phyloP scores from a whole-genome alignment of 495 filamentous ascomycete genomes.

The Penicillium daleae region DNA sequence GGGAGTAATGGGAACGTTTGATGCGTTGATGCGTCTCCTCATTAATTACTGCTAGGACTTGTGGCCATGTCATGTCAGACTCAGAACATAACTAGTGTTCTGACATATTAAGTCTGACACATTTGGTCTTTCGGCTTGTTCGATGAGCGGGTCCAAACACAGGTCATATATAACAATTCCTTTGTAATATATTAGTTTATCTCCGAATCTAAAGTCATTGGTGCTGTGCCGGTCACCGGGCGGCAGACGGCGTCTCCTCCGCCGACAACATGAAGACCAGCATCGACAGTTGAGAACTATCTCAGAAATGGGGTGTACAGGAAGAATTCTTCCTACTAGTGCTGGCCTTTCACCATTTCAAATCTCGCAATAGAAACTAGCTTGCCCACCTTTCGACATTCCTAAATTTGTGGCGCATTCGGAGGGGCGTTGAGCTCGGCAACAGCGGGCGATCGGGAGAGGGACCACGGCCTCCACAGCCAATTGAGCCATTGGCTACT shows the following conservation, averaged over 20 bases:
- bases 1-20: background rate
- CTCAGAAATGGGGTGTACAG: background rate
- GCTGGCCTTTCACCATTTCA: background rate
- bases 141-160: no score
- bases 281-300: background rate
- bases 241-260: constrained; percentile 2
- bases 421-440: constrained; percentile 16
- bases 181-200: background rate
- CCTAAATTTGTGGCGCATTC: constrained; percentile 19
- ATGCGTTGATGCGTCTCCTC: background rate
- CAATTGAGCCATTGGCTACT: constrained; percentile 7
- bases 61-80: no score
- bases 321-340: background rate
- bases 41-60: no score
- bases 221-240: background rate
- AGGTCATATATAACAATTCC: no score
- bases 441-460: constrained; percentile 15
- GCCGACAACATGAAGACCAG: background rate
- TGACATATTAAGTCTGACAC: no score
- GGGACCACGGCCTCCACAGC: constrained; percentile 8
- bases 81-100: no score
- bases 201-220: background rate
- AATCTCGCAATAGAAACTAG: background rate
- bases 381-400: background rate
- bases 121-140: no score